Evolutionary conservation across 768 basidiomycete genomes (phyloP).

Genomic region (Pseudohyphozyma bogoriensis): DNA sequence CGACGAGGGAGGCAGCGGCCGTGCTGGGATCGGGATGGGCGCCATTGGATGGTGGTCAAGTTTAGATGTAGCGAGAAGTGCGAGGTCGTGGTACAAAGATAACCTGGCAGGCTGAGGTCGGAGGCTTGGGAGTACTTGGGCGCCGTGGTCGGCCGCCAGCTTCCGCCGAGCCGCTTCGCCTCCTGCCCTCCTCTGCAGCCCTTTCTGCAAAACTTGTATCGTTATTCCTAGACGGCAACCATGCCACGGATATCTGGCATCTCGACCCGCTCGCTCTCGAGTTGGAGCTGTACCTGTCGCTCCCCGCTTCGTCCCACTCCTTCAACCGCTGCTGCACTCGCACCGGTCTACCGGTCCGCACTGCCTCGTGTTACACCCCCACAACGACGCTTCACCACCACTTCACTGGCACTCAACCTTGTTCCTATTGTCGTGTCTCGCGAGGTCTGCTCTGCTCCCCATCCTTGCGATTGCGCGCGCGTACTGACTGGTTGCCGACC

Average conservation of each 20-base stretch:
- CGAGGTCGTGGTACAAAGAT: no score
- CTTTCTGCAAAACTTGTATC: no score
- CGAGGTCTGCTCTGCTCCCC: conserved; percentile 12
- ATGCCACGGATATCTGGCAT: no score
- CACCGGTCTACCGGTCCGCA: no score
- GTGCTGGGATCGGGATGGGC: neutral
- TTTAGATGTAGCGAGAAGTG: no score
- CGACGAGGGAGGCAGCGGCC: neutral
- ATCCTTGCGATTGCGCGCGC: neutral
- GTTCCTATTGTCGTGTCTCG: conserved; percentile 15
- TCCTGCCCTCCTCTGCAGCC: no score
- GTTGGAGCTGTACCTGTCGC: neutral
- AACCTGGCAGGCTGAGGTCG: no score
- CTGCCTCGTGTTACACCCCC: neutral
- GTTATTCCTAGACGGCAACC: no score
- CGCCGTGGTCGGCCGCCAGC: no score
- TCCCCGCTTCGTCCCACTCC: neutral
- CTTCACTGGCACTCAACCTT: neutral
- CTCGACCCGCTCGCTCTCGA: neutral
- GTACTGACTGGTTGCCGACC: neutral
- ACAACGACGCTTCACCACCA: neutral
- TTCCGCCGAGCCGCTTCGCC: no score
- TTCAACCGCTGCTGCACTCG: neutral
- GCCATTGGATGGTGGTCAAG: no score
- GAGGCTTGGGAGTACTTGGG: no score